These are phyloP conservation scores for Eutypella sp. DNA, from an alignment of 2,329 filamentous ascomycete genomes.

Conservation along the genomic window DNA sequence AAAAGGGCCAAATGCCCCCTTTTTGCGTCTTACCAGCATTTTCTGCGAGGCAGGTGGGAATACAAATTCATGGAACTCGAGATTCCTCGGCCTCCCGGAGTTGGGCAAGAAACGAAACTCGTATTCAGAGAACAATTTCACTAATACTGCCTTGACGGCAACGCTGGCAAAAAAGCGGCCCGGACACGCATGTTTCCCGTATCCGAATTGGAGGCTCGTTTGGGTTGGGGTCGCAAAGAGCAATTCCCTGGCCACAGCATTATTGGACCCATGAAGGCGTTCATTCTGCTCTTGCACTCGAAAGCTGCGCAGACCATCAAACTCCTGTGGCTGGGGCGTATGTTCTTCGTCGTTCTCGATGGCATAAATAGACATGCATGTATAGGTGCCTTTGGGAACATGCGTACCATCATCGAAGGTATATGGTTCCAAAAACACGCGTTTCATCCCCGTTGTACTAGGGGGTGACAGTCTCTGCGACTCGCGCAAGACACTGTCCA, in stretches of 20 bases:
- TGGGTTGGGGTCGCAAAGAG: constrained; percentile 18
- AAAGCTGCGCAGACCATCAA: constrained; percentile 30
- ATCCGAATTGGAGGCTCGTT: constrained; percentile 29
- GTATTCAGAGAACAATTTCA: constrained; percentile 21
- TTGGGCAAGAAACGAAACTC: constrained; percentile 20
- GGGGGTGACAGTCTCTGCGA: constrained; percentile 7
- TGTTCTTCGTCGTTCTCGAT: constrained; percentile 25
- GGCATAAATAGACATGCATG: constrained; percentile 10
- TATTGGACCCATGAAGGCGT: not conserved
- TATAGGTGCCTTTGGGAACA: constrained; percentile 4
- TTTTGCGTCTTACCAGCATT: constrained; percentile 7
- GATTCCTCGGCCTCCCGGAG: constrained; percentile 16
- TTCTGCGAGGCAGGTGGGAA: constrained; percentile 13
- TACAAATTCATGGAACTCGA: constrained; percentile 17
- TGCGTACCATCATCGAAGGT: constrained; percentile 2
- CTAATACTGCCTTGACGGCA: constrained; percentile 26
- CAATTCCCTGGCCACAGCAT: not conserved
- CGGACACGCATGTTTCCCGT: constrained; percentile 29
- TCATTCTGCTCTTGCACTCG: constrained; percentile 13
- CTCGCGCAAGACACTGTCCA: constrained; percentile 10
- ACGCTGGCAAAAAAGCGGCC: constrained; percentile 26
- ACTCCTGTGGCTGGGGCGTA: constrained; percentile 23
- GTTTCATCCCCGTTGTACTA: constrained; percentile 4
- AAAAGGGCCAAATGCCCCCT: not conserved
- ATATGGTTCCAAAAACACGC: constrained; percentile 3